phyloP scores from a whole-genome alignment of 2,329 filamentous ascomycete genomes.

The Fusarium mangiferae region DNA sequence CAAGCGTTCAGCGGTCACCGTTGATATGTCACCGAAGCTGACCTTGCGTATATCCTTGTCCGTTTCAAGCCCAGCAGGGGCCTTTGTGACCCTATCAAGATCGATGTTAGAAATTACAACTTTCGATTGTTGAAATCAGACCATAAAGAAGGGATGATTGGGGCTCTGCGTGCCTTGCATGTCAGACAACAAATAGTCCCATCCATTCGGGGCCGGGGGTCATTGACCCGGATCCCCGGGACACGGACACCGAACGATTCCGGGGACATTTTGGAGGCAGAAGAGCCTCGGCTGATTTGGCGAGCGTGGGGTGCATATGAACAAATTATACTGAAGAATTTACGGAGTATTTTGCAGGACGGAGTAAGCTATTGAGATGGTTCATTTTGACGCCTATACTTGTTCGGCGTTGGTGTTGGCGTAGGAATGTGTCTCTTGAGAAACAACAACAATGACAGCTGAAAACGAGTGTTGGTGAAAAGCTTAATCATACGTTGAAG shows the following conservation, averaged over 20 bases:
- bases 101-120: conserved; percentile 16
- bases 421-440: neutral
- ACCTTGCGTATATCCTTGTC: neutral
- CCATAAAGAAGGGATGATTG: conserved; percentile 18
- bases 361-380: neutral
- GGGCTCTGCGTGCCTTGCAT: conserved; percentile 35
- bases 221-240: conserved; percentile 6
- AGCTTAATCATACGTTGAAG: conserved; percentile 13
- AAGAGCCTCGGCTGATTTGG: neutral
- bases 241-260: conserved; percentile 8
- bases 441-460: neutral
- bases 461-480: neutral
- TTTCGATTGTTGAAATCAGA: conserved; percentile 33
- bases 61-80: neutral
- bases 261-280: neutral
- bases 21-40: neutral
- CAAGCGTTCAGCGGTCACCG: neutral
- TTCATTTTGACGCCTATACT: neutral
- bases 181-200: conserved; percentile 28
- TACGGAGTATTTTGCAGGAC: neutral
- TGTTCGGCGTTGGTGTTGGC: neutral
- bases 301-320: conserved; percentile 3
- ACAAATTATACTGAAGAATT: neutral
- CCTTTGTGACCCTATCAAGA: neutral
- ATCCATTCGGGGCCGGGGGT: conserved; percentile 19